Evolutionary conservation across 2,329 filamentous ascomycete genomes (phyloP), one percentile per base, ranked within the genome.

Genomic region (Microdochium paspali): DNA sequence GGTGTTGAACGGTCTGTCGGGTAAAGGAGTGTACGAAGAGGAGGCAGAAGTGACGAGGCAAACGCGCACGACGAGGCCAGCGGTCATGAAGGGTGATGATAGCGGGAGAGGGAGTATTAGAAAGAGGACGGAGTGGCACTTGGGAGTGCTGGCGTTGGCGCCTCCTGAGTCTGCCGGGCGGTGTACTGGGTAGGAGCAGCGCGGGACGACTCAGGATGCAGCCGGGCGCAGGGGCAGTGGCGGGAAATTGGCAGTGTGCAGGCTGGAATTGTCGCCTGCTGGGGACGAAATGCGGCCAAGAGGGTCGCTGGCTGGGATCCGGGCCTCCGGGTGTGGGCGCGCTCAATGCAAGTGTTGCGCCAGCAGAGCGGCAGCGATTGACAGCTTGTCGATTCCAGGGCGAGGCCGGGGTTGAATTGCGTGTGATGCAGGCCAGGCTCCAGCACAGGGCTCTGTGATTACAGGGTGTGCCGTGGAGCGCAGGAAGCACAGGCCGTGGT

Each of bases 21-120:
- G 35, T 40, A 40, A 40, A 40, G 35, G 35, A 40, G 35, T 40
- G 35, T 40, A 40, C 35, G 35, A 40, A 40, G 35, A 40, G 18
- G 10, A 40, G 10, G 18, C 4, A 10, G 26, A 28, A 13, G 35
- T 40, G 35, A 40, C 35, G 12, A 40, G 35, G 35, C 35, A 40
- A 21, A 40, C 12, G 35, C 35, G 35, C 13, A 12, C 12, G 4
- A 40, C 9, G 18, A 40, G 35, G 6, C 35, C 35, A 3, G 35
- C 23, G 35, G 35, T 40, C 35, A 40, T 40, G 35, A 18, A 40
- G 35, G 18, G 15, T 15, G 10, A n/a, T n/a, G 18, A 7, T 10
- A 12, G 35, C n/a, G n/a, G 12, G 35, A 40, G 23, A 18, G 35
- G 18, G 18, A 40, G 18, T 20, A 40, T 7, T 15, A 40, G 26